A percentile compares a stretch with the other conserved stretches of the same genome.
These are phyloP conservation scores for Carpinus fangiana DNA, from an alignment of 306 rosid genomes.

Conservation along the genomic window DNA sequence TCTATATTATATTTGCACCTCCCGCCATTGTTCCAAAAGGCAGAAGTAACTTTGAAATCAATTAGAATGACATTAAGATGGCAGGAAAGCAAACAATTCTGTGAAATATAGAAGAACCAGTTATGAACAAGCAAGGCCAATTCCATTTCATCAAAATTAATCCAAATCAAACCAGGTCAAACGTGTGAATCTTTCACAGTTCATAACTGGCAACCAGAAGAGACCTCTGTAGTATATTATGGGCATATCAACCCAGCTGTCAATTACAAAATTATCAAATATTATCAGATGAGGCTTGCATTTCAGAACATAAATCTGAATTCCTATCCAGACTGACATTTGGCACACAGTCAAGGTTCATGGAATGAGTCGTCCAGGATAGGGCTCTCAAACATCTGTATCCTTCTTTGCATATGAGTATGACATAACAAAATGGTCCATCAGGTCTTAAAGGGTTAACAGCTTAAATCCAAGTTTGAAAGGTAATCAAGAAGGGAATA, in stretches of 20 bases:
- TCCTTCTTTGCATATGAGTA: background rate
- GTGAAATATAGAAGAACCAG: slow-evolving; percentile 12
- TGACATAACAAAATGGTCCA: background rate
- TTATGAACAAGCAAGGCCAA: slow-evolving; percentile 3
- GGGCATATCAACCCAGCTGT: slow-evolving; percentile 3
- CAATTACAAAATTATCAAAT: slow-evolving; percentile 3
- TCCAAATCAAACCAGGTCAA: background rate
- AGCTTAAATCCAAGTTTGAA: slow-evolving; percentile 1
- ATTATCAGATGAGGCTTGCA: background rate
- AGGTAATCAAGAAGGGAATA: slow-evolving; percentile 1
- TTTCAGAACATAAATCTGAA: background rate
- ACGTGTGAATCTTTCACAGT: slow-evolving; percentile 1
- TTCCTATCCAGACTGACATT: too few relatives aligned
- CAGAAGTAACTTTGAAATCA: slow-evolving; percentile 5
- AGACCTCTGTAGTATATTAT: slow-evolving; percentile 7
- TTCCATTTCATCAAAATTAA: slow-evolving; percentile 8
- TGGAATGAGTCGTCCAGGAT: background rate
- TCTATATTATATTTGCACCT: slow-evolving; percentile 22
- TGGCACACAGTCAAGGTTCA: background rate
- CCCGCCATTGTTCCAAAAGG: slow-evolving; percentile 10
- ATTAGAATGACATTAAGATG: slow-evolving; percentile 15
- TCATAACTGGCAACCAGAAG: background rate
- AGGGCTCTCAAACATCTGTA: background rate
- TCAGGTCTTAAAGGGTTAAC: background rate
- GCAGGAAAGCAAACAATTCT: background rate